Evolutionary conservation across 257 asterid species (phyloP).

Genomic region (Fraxinus quadrangulata): DNA sequence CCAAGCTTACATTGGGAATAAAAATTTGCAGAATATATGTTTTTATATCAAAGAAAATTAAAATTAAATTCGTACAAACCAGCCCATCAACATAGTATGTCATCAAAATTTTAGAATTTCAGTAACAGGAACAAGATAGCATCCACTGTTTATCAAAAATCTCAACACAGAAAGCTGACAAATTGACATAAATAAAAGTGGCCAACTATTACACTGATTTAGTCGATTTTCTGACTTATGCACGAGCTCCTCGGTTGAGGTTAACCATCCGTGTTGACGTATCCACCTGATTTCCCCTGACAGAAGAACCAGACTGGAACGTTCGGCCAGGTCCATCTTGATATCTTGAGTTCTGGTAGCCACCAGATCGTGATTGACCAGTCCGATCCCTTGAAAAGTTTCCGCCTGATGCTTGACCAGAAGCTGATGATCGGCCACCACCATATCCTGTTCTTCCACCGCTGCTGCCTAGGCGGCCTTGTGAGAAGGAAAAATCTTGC

Average conservation of each 20-base stretch:
- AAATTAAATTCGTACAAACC: neutral
- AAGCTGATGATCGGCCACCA: constrained; percentile 45
- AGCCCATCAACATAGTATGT: neutral
- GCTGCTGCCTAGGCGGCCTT: constrained; percentile 68
- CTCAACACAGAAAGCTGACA: neutral
- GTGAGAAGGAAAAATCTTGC: constrained; percentile 78
- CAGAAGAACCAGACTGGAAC: constrained; percentile 49
- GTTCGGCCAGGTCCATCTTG: constrained; percentile 51
- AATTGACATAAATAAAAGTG: neutral
- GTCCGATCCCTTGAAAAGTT: constrained; percentile 53
- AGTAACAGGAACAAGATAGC: neutral
- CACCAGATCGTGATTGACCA: constrained; percentile 48
- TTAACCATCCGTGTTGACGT: constrained; percentile 75
- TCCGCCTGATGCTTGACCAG: constrained; percentile 33
- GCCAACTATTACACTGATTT: neutral
- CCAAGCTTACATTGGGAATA: neutral
- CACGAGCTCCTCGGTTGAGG: constrained; percentile 72
- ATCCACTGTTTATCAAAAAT: neutral
- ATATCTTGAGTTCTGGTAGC: constrained; percentile 43
- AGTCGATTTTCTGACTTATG: constrained; percentile 23
- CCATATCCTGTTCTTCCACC: constrained; percentile 61
- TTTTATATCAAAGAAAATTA: neutral
- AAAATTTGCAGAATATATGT: neutral
- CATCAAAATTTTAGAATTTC: neutral
- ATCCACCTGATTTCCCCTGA: constrained; percentile 65